Evolutionary conservation across 768 basidiomycete species (phyloP).

Genomic region (Russula dissimulans): DNA sequence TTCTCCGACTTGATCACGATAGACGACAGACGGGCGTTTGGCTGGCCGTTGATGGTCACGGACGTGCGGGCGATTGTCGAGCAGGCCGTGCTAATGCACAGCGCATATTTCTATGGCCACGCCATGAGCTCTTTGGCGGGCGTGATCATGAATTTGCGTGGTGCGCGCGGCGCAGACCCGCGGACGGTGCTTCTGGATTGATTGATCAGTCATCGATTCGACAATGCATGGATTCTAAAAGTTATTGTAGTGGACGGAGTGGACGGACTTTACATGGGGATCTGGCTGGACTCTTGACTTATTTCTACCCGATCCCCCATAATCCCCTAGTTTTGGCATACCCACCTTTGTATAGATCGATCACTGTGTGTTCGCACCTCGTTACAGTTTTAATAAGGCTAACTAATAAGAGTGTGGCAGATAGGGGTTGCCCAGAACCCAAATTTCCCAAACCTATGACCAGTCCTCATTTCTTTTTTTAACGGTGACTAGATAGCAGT

Average conservation of each 20-base stretch:
- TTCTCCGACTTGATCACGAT: conserved; percentile 34
- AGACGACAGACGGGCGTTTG: conserved; percentile 32
- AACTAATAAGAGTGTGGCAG: neutral
- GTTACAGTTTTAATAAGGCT: no score
- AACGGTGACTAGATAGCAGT: neutral
- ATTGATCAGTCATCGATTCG: neutral
- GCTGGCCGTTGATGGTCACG: conserved; percentile 36
- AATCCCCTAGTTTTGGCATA: no score
- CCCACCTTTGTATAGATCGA: no score
- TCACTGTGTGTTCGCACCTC: no score
- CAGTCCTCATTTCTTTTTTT: neutral
- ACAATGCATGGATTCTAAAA: no score
- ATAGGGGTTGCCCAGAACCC: neutral
- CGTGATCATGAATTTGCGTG: conserved; percentile 32
- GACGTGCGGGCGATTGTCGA: conserved; percentile 37
- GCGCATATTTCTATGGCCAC: conserved; percentile 33
- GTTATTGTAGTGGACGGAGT: no score
- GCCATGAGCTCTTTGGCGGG: conserved; percentile 33
- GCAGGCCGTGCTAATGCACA: conserved; percentile 30
- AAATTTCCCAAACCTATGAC: no score
- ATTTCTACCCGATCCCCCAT: no score
- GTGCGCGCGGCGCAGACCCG: conserved; percentile 31
- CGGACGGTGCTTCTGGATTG: conserved; percentile 29
- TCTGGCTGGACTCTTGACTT: no score
- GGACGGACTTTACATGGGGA: no score